Conservation (phyloP, 2,329 filamentous ascomycete genomes). For the Rhynchosporium graminicola region DNA sequence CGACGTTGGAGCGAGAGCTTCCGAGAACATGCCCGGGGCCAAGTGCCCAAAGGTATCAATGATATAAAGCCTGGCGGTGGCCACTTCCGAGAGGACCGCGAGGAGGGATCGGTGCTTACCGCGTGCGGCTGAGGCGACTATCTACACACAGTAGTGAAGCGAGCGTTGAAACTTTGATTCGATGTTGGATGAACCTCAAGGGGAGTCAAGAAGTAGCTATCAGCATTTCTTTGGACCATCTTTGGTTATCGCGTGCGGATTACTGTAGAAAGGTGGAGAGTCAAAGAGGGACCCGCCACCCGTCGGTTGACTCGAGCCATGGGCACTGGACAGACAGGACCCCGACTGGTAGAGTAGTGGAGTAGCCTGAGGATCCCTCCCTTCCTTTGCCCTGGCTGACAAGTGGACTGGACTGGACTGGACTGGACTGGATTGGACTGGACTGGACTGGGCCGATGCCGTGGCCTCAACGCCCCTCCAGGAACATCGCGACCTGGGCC, state of each 20-base stretch:
- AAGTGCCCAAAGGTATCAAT: background rate
- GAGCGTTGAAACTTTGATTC: background rate
- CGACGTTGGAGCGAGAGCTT: background rate
- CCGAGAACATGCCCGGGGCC: background rate
- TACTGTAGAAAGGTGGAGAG: too few relatives aligned
- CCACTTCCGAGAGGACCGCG: background rate
- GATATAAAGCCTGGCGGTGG: slow-evolving; percentile 6
- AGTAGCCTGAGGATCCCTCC: background rate
- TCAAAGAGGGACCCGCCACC: too few relatives aligned
- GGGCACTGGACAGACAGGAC: too few relatives aligned
- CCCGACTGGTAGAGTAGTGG: too few relatives aligned
- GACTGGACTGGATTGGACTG: background rate
- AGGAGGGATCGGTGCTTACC: background rate
- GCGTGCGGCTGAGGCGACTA: slow-evolving; percentile 9
- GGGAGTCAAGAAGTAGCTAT: background rate
- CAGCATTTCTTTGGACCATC: too few relatives aligned
- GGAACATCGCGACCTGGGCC: background rate
- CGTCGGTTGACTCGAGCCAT: background rate
- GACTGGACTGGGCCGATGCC: background rate
- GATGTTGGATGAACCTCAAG: background rate
- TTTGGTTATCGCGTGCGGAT: too few relatives aligned
- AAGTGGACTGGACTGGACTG: background rate
- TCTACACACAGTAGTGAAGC: too few relatives aligned
- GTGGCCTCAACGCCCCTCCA: background rate
- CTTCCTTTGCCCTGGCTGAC: background rate